Evolutionary conservation across 352 stramenopile species (phyloP), one percentile per base, ranked within the genome.

Genomic region (Phytophthora litchii): DNA sequence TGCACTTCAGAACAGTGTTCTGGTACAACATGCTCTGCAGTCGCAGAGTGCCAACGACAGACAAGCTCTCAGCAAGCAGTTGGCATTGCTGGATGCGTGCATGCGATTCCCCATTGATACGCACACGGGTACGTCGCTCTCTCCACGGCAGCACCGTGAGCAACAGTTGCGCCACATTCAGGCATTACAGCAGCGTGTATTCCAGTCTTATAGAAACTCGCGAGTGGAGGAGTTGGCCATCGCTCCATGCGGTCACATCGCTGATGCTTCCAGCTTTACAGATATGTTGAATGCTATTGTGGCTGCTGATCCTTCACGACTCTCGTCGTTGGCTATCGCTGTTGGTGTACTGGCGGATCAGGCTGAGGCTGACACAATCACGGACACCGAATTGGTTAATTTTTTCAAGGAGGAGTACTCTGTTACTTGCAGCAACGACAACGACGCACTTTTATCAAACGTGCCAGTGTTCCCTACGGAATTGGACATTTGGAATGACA

Each of bases 101-200:
- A 64, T 96, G 51, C 44, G 54, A 9, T 96, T 94, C 53, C 64
- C 88, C 14, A 83, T 98, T 43, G 84, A 98, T 55, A 74, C 94
- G 25, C 86, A 97, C 42, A 94, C 71, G 1, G 89, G 88, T 9
- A 54, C 62, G 43, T 80, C 89, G 14, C 60, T 96, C 14, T 86
- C 47, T 11, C 21, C 55, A 8, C 60, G 67, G 9, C 85, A 92
- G 32, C 63, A 80, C 14, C 78, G 72, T 17, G 83, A 88, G 32
- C 54, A 67, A 13, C 66, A 71, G 4, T 71, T 81, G 10, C 61
- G 56, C 7, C 70, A 72, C 25, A 79, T 97, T 25, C 74, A 95
- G 44, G 20, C 58, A 7, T 66, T 98, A 20, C 94, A 98, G 64
- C 73, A 85, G 12, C 51, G 48, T 5, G 80, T 60, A 7, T 94